phyloP scores from a whole-genome alignment of 1,139 yeast genomes.

The Sugiyamaella grinbergsii region DNA sequence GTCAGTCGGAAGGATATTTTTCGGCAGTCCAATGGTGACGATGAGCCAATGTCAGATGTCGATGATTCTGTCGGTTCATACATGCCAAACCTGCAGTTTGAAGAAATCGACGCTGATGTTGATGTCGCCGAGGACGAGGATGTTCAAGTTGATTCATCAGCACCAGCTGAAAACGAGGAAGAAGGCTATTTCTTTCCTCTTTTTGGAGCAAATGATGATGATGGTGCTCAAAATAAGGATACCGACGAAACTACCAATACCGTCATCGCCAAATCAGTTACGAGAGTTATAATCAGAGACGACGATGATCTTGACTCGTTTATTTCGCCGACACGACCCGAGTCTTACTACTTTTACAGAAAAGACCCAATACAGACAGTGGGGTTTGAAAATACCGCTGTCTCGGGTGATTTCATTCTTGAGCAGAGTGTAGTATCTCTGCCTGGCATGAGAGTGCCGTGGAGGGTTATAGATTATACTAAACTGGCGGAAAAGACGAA shows the following conservation, averaged over 20 bases:
- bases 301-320: slow-evolving; percentile 23
- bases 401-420: slow-evolving; percentile 32
- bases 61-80: slow-evolving; percentile 21
- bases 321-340: slow-evolving; percentile 31
- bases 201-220: slow-evolving; percentile 26
- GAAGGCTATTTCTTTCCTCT: slow-evolving; percentile 28
- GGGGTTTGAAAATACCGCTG: slow-evolving; percentile 29
- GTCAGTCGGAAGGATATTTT: slow-evolving; percentile 23
- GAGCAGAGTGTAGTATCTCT: slow-evolving; percentile 22
- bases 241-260: background rate
- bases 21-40: slow-evolving; percentile 14
- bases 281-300: slow-evolving; percentile 22
- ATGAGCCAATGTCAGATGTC: background rate
- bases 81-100: slow-evolving; percentile 34
- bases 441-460: slow-evolving; percentile 31
- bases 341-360: slow-evolving; percentile 32
- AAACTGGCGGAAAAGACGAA: slow-evolving; percentile 33
- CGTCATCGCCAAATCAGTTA: background rate
- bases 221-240: no score
- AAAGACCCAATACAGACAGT: slow-evolving; percentile 17
- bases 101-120: slow-evolving; percentile 27
- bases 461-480: slow-evolving; percentile 35
- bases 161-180: slow-evolving; percentile 21
- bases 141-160: slow-evolving; percentile 4
- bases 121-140: slow-evolving; percentile 10